A percentile compares a stretch with the other conserved stretches of the same genome.
These are phyloP conservation scores for Aspergillus diversus DNA, from an alignment of 495 filamentous ascomycete genomes.

Conservation along the genomic window DNA sequence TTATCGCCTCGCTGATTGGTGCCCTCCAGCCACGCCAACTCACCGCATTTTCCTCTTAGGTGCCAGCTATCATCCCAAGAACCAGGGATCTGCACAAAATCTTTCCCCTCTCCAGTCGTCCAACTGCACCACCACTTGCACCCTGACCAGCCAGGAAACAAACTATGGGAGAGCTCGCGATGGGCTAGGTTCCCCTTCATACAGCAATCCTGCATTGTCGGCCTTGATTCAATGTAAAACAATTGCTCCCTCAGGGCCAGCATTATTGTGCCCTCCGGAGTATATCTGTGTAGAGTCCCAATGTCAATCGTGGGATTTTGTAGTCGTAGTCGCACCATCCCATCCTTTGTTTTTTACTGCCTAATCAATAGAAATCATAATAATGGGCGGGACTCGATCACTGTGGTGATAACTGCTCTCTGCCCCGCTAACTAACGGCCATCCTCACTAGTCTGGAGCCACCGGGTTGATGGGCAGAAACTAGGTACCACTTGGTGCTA, in stretches of 20 bases:
- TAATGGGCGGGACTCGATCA: slow-evolving; percentile 15
- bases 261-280: background rate
- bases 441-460: slow-evolving; percentile 19
- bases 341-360: slow-evolving; percentile 14
- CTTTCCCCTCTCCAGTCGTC: slow-evolving; percentile 13
- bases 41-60: slow-evolving; percentile 46
- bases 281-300: background rate
- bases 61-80: slow-evolving; percentile 29
- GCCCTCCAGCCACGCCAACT: slow-evolving; percentile 20
- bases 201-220: slow-evolving; percentile 8
- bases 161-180: background rate
- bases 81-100: slow-evolving; percentile 17
- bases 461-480: slow-evolving; percentile 7
- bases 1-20: slow-evolving; percentile 15
- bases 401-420: slow-evolving; percentile 20
- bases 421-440: slow-evolving; percentile 22
- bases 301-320: background rate
- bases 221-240: slow-evolving; percentile 3
- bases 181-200: background rate
- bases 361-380: slow-evolving; percentile 20
- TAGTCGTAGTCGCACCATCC: background rate
- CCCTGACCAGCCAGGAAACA: too few species aligned
- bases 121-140: too few species aligned
- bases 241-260: background rate
- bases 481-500: slow-evolving; percentile 1